Evolutionary conservation across 1,139 yeast species (phyloP).

Genomic region (Zhuliangozyma blackwelliae): DNA sequence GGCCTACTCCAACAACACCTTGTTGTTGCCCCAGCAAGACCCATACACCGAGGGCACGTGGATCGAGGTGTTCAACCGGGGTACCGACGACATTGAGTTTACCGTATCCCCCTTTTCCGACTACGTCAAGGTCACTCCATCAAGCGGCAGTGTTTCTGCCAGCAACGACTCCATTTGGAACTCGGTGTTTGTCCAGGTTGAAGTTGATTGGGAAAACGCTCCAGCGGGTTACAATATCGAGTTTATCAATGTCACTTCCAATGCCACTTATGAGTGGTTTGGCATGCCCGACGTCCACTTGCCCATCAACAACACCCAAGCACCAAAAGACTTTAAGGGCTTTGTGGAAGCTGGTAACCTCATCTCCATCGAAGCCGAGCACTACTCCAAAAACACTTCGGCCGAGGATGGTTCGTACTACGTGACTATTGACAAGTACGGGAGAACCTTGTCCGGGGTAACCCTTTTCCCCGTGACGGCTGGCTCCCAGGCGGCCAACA

Average conservation of each 20-base stretch:
- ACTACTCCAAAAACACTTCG: constrained; percentile 6
- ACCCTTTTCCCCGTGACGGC: constrained; percentile 13
- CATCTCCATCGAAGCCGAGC: constrained; percentile 14
- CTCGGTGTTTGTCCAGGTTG: constrained; percentile 10
- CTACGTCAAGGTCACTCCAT: constrained; percentile 9
- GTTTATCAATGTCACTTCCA: constrained; percentile 11
- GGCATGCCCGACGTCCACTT: constrained; percentile 8
- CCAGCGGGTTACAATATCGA: constrained; percentile 11
- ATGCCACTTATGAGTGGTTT: constrained; percentile 9
- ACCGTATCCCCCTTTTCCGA: constrained; percentile 9
- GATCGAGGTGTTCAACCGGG: constrained; percentile 14
- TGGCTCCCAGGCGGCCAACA: constrained; percentile 12
- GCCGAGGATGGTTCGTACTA: constrained; percentile 10
- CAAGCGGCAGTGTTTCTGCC: constrained; percentile 9
- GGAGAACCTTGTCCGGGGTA: constrained; percentile 13
- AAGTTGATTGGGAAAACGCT: constrained; percentile 12
- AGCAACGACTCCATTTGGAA: constrained; percentile 12
- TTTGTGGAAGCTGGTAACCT: constrained; percentile 12
- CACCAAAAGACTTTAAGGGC: constrained; percentile 9
- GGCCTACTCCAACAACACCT: constrained; percentile 13
- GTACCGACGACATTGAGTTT: constrained; percentile 13
- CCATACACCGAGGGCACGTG: constrained; percentile 12
- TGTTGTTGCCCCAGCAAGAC: constrained; percentile 12
- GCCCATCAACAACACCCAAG: constrained; percentile 12
- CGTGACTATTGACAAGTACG: constrained; percentile 10